Conservation (phyloP, 2,329 filamentous ascomycete genomes). For the Penicillium sclerotigenum region DNA sequence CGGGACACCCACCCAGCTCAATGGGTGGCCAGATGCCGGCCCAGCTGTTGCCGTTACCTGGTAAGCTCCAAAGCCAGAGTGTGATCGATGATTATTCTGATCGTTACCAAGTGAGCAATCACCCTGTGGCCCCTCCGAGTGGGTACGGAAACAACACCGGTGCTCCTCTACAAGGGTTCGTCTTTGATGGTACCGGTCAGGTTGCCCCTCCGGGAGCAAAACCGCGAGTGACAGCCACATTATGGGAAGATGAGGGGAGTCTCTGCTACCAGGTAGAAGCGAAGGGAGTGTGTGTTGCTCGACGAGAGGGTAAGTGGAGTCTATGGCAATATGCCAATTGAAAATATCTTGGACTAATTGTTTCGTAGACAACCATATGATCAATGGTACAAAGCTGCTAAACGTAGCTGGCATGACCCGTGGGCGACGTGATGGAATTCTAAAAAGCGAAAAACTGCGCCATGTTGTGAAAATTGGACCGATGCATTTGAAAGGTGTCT, state of each 20-base stretch:
- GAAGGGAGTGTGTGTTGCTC: conserved; percentile 89
- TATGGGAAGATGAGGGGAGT: conserved; percentile 98
- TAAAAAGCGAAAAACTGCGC: conserved; percentile 95
- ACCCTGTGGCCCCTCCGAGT: conserved; percentile 32
- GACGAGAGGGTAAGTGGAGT: conserved; percentile 71
- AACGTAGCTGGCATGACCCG: conserved; percentile 98
- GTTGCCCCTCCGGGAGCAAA: conserved; percentile 91
- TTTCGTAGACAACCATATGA: conserved; percentile 90
- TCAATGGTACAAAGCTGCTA: conserved; percentile 94
- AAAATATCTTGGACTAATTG: not conserved
- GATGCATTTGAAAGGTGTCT: conserved; percentile 98
- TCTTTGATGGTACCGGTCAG: conserved; percentile 86
- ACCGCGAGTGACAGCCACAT: conserved; percentile 87
- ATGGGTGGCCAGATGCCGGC: conserved; percentile 66
- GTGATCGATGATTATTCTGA: conserved; percentile 6
- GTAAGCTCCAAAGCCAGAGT: conserved; percentile 27
- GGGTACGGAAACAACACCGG: conserved; percentile 40
- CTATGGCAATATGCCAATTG: not conserved
- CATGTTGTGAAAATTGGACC: conserved; percentile 98
- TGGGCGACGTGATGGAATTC: conserved; percentile 87
- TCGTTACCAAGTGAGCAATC: conserved; percentile 35
- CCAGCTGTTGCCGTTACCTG: conserved; percentile 66
- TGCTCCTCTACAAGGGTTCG: conserved; percentile 45
- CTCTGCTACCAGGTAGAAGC: conserved; percentile 97
- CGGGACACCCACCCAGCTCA: conserved; percentile 63